Conservation (phyloP, 2,329 filamentous ascomycete species). For the Fusarium sp. region DNA sequence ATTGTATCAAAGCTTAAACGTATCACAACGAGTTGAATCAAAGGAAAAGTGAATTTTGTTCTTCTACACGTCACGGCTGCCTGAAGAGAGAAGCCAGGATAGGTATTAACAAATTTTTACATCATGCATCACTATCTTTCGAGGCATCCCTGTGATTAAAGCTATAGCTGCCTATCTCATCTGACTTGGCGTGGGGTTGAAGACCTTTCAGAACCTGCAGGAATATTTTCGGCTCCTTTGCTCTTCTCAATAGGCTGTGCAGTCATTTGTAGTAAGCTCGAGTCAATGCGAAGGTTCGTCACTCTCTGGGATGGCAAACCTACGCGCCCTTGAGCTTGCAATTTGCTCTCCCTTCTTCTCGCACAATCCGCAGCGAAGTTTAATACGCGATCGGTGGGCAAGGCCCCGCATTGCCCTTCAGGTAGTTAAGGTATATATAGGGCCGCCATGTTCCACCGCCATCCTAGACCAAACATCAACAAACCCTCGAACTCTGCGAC, state of each 20-base stretch:
- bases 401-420: neutral
- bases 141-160: neutral
- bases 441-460: neutral
- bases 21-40: neutral
- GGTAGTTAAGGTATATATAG: neutral
- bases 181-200: accelerated
- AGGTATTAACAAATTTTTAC: too few relatives aligned
- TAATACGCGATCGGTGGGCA: neutral
- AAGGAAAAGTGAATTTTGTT: neutral
- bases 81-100: neutral
- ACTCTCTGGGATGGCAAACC: neutral
- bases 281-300: too few relatives aligned
- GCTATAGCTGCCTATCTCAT: neutral
- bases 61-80: neutral
- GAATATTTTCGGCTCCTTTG: neutral
- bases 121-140: too few relatives aligned
- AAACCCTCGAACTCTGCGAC: too few relatives aligned
- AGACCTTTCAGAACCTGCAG: neutral
- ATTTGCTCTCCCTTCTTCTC: neutral
- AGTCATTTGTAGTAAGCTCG: neutral
- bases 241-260: too few relatives aligned
- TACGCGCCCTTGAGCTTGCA: too few relatives aligned
- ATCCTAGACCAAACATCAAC: neutral
- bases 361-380: neutral
- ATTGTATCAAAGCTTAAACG: too few relatives aligned